phyloP scores from a whole-genome alignment of 176 grass and related monocot species.

The Tillandsia fasciculata region DNA sequence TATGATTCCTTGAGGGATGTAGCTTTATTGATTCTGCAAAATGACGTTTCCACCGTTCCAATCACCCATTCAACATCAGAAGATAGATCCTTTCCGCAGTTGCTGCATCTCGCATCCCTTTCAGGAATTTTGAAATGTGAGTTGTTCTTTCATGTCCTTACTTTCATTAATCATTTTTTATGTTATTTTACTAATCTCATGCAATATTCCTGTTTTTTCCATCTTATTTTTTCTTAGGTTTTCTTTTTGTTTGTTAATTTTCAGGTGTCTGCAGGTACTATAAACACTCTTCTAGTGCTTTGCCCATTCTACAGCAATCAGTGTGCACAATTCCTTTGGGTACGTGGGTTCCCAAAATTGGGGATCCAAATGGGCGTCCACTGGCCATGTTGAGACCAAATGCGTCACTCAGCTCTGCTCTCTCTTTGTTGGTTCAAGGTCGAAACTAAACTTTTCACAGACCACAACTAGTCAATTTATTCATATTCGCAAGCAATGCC shows the following conservation, averaged over 20 bases:
- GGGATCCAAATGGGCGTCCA: slow-evolving; percentile 61
- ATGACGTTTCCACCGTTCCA: slow-evolving; percentile 71
- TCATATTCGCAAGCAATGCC: background rate
- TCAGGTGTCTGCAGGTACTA: slow-evolving; percentile 97
- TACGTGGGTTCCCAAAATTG: slow-evolving; percentile 83
- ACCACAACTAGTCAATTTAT: background rate
- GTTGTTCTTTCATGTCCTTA: slow-evolving; percentile 10
- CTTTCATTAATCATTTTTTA: background rate
- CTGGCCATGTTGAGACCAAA: slow-evolving; percentile 59
- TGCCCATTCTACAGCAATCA: slow-evolving; percentile 80
- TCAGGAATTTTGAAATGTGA: slow-evolving; percentile 97
- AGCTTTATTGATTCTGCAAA: slow-evolving; percentile 77
- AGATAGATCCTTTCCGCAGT: slow-evolving; percentile 88
- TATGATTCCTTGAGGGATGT: slow-evolving; percentile 82
- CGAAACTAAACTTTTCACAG: background rate
- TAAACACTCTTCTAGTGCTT: slow-evolving; percentile 69
- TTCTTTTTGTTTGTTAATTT: slow-evolving; percentile 22
- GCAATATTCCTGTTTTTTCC: slow-evolving; percentile 4
- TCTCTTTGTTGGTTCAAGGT: slow-evolving; percentile 92
- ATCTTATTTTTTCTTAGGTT: slow-evolving; percentile 2
- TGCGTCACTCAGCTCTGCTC: slow-evolving; percentile 68
- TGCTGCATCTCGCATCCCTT: slow-evolving; percentile 95
- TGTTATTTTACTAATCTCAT: background rate
- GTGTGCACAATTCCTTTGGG: slow-evolving; percentile 76
- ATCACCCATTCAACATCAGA: slow-evolving; percentile 59